Percentiles rank a stretch among this genome's conserved stretches.
These are phyloP conservation scores for Solanum lignicaule DNA, from an alignment of 257 asterid genomes.

Conservation along the genomic window DNA sequence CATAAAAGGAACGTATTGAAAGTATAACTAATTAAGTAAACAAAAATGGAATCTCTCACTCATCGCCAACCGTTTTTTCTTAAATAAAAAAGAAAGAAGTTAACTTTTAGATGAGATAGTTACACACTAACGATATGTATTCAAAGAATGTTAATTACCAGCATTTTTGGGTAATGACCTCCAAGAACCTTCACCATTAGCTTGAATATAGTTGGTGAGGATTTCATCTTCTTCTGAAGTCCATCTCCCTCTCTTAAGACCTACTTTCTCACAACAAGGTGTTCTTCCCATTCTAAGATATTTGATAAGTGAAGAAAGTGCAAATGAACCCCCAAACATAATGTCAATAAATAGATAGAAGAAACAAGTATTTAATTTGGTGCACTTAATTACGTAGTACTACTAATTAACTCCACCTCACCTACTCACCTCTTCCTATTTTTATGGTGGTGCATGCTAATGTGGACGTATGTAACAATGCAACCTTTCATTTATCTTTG, in stretches of 20 bases:
- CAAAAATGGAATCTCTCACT: not conserved
- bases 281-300: constrained; percentile 59
- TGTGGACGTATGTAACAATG: not conserved
- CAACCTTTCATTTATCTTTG: not conserved
- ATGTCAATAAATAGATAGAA: not conserved
- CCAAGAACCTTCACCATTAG: constrained; percentile 88
- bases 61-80: not conserved
- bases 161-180: constrained; percentile 87
- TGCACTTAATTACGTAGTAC: not conserved
- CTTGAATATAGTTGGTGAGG: constrained; percentile 46
- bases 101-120: not conserved
- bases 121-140: too few relatives aligned
- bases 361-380: not conserved
- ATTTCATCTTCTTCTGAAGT: constrained; percentile 70
- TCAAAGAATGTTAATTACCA: not conserved
- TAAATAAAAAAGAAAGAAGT: too few relatives aligned
- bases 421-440: not conserved
- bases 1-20: not conserved
- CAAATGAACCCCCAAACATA: not conserved
- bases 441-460: not conserved
- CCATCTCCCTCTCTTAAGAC: constrained; percentile 83
- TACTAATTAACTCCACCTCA: not conserved
- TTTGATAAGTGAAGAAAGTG: not conserved
- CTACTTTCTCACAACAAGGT: constrained; percentile 90
- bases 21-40: not conserved